These are phyloP conservation scores for Paraleonurus japonicus DNA, from an alignment of 257 asterid genomes.

Conservation along the genomic window DNA sequence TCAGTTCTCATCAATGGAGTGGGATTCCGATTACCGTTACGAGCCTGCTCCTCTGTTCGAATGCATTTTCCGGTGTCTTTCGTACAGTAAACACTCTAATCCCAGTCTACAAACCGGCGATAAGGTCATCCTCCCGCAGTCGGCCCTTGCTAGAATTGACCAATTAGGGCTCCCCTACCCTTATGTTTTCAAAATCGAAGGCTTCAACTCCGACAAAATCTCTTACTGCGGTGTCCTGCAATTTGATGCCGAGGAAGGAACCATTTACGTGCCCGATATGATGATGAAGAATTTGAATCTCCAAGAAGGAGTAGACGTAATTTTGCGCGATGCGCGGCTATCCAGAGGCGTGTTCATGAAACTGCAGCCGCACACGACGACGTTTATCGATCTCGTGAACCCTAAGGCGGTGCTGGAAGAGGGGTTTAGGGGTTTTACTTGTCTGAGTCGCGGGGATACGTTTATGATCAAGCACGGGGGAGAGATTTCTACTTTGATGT, in stretches of 20 bases:
- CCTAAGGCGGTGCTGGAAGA: constrained; percentile 5
- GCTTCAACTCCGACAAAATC: background rate
- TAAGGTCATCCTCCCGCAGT: constrained; percentile 4
- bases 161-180: background rate
- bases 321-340: background rate
- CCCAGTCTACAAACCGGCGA: constrained; percentile 5
- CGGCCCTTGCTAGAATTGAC: background rate
- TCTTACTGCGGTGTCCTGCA: constrained; percentile 22
- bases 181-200: background rate
- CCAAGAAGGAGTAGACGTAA: background rate
- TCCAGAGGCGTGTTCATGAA: background rate
- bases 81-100: background rate
- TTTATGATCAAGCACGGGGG: background rate
- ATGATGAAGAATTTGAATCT: constrained; percentile 13
- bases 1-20: background rate
- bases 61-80: background rate
- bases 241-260: constrained; percentile 17
- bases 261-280: constrained; percentile 3
- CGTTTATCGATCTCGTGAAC: background rate
- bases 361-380: constrained; percentile 21
- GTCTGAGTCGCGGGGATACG: constrained; percentile 19
- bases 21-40: background rate
- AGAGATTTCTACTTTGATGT: constrained; percentile 1
- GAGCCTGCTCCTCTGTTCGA: background rate
- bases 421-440: background rate